A percentile compares a stretch with the other conserved stretches of the same genome.
phyloP scores from a whole-genome alignment of 108 stramenopile genomes.

The Aurantiochytrium sp. region DNA sequence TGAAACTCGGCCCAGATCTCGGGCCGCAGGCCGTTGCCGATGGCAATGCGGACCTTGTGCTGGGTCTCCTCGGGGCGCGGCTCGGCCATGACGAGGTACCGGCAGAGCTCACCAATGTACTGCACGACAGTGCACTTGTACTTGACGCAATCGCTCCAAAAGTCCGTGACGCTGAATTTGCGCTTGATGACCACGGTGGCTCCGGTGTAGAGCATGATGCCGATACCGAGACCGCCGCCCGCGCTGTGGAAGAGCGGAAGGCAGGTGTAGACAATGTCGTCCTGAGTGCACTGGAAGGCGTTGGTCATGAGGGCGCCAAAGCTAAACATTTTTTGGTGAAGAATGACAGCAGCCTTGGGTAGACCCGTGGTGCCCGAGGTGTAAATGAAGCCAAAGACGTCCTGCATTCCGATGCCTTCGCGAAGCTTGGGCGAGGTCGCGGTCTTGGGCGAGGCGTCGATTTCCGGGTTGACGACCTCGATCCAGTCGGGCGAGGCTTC shows the following conservation, averaged over 20 bases:
- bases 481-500: not conserved
- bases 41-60: conserved; percentile 34
- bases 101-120: conserved; percentile 54
- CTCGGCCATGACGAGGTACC: conserved; percentile 24
- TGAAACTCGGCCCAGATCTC: conserved; percentile 48
- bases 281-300: not conserved
- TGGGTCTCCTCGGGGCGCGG: not conserved
- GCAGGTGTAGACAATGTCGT: conserved; percentile 40
- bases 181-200: conserved; percentile 31
- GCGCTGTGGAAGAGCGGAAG: conserved; percentile 52
- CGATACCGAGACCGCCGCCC: conserved; percentile 39
- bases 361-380: conserved; percentile 48
- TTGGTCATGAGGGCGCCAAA: not conserved
- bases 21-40: conserved; percentile 54
- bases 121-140: conserved; percentile 36
- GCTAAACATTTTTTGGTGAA: conserved; percentile 22
- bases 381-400: conserved; percentile 21
- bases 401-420: not conserved
- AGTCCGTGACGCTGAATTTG: conserved; percentile 38
- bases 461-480: not conserved
- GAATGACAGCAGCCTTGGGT: conserved; percentile 42
- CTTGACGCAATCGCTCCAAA: conserved; percentile 36
- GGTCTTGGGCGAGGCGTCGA: not conserved
- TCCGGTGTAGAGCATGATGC: conserved; percentile 19
- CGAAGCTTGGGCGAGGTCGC: not conserved